Evolutionary conservation across 352 stramenopile species (phyloP), one percentile per base, ranked within the genome.

Genomic region (Phytopythium vexans): DNA sequence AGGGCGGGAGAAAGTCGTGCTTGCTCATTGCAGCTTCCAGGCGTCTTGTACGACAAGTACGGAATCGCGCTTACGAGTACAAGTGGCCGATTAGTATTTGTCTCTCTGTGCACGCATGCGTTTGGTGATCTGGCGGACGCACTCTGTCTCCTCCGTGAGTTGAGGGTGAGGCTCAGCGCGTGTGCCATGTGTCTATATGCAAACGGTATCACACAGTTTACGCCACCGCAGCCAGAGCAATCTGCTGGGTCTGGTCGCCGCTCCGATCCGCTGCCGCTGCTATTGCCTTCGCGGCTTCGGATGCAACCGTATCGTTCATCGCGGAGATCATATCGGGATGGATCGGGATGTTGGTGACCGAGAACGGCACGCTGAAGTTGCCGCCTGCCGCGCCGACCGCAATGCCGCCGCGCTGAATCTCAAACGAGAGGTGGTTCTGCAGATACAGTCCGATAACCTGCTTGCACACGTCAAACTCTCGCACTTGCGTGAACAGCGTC

Each of bases 291-390:
- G 21, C 21, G 21, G 21, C 21, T 27, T 27, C 2, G 21, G 21
- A 27, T 27, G 21, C 21, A 27, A 27, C 21, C 21, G 21, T 34
- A 21, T n/a, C 15, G 6, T 33, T 21, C 4, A 47, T 57, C 33
- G 62, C 44, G 44, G 39, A 64, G 15, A 32, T 44, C 27, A 35
- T 52, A 10, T 54, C 61, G 4, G 76, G 76, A 40, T 83, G 72
- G 48, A 94, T 89, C 21, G 68, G 77, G 49, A 94, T 88, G 40
- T 82, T 68, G 16, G 60, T 65, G 37, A 82, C 72, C 12, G 74
- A 74, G 54, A 94, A 94, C 6, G 79, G 81, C 35, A 94, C 83
- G 27, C 62, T 80, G 40, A 94, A 75, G 64, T 89, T 89, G 27
- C 75, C 79, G 15, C 60, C 82, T 16, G 69, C 79, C 2, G 65